Evolutionary conservation across 345 rosid genomes (phyloP), one percentile per base, ranked within the genome.

Genomic region (Syzygium aromaticum): DNA sequence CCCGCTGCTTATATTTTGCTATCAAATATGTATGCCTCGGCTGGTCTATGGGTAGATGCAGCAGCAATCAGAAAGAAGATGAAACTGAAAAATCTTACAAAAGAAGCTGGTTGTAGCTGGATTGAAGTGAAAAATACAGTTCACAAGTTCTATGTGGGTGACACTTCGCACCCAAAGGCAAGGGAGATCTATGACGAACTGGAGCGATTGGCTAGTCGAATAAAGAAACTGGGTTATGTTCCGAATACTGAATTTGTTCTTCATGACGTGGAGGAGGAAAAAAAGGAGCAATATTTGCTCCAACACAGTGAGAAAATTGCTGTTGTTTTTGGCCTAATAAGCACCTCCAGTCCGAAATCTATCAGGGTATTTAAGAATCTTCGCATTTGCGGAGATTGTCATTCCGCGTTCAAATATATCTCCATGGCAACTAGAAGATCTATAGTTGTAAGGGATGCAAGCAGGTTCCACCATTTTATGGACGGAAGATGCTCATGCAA

Each of bases 401-500:
- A 56, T 56, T 56, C n/a, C 5, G 63, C 63, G 11, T 9, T 56
- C 63, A 56, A 56, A 56, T 56, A 56, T 56, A 56, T 56, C 63
- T 56, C 63, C 63, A 56, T 23, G 63, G 63, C 63, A 56, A 56
- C 63, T 3, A n/a, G 63, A 56, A 56, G 63, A 56, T 11, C 63
- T 56, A 56, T 56, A 23, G n/a, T 56, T 13, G n/a, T 56, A 23
- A 56, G 63, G 63, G 63, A 56, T 56, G 63, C 63, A 10, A 56
- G 23, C n/a, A 56, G 63, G 63, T 56, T 56, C 63, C 63, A 56
- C 13, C 63, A 56, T 56, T 56, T 56, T 56, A 56, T 56, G n/a
- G 63, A 23, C 11, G 63, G 63, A 56, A 56, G 61, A 63, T 94
- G 98, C 92, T 95, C 98, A 86, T 95, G 98, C 90, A 94, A 92